phyloP scores from a whole-genome alignment of 495 filamentous ascomycete genomes.

The Filosporella fistucella region DNA sequence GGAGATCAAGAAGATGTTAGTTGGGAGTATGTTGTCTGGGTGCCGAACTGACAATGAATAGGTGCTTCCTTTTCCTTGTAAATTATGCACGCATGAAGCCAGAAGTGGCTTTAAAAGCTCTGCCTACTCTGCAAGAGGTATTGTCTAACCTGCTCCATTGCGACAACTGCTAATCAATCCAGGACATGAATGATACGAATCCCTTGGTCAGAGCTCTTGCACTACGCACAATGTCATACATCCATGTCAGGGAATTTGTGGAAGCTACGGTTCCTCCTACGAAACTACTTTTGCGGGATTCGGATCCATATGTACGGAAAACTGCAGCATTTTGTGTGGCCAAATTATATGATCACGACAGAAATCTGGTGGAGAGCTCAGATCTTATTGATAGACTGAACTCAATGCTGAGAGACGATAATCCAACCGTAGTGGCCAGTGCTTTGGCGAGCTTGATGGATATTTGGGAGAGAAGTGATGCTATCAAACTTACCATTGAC shows the following conservation, averaged over 20 bases:
- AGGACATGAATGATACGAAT: constrained; percentile 95
- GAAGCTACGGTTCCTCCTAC: constrained; percentile 82
- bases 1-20: constrained; percentile 99
- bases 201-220: constrained; percentile 91
- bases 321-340: constrained; percentile 95
- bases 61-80: constrained; percentile 96
- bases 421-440: constrained; percentile 94
- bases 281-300: constrained; percentile 77
- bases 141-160: constrained; percentile 17
- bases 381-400: constrained; percentile 94
- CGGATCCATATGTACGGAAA: constrained; percentile 95
- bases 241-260: constrained; percentile 95
- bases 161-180: background rate
- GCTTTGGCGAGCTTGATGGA: constrained; percentile 91
- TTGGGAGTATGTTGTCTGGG: constrained; percentile 7
- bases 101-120: constrained; percentile 88
- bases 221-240: constrained; percentile 92
- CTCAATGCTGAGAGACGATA: constrained; percentile 85
- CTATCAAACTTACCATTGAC: constrained; percentile 97
- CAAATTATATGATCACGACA: constrained; percentile 96
- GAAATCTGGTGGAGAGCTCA: constrained; percentile 79
- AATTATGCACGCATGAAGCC: constrained; percentile 96
- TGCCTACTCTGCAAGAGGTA: constrained; percentile 82
- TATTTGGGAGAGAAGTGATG: constrained; percentile 97
- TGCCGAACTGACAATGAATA: constrained; percentile 34